Conservation (phyloP, 2,329 filamentous ascomycete genomes). For the Paecilomyces niveus region DNA sequence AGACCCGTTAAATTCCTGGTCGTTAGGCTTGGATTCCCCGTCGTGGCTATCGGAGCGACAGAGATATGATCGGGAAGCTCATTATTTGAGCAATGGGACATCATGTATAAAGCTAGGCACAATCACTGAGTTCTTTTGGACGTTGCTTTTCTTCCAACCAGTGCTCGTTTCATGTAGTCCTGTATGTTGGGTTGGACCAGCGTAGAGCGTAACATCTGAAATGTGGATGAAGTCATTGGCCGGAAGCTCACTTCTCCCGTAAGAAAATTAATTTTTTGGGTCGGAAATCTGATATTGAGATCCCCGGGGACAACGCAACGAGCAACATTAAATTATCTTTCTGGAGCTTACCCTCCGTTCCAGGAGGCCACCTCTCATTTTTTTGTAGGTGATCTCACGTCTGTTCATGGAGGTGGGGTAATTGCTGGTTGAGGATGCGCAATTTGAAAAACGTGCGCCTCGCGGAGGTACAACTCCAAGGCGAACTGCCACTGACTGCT, state of each 20-base stretch:
- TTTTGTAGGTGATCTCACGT: constrained; percentile 4
- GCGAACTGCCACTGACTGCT: constrained; percentile 60
- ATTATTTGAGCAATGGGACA: constrained; percentile 20
- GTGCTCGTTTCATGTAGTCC: constrained; percentile 6
- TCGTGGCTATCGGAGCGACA: constrained; percentile 12
- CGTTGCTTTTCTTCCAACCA: not conserved
- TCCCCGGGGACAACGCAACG: constrained; percentile 4
- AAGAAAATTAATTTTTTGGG: constrained; percentile 33
- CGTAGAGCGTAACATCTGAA: constrained; percentile 16
- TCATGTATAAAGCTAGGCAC: constrained; percentile 36
- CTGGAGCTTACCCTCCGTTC: not conserved
- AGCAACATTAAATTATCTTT: not conserved
- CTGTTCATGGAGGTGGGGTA: constrained; percentile 31
- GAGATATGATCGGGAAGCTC: constrained; percentile 1
- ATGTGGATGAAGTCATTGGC: constrained; percentile 39
- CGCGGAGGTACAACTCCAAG: constrained; percentile 54
- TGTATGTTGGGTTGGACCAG: constrained; percentile 4
- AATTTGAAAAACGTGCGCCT: constrained; percentile 77
- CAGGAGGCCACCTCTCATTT: not conserved
- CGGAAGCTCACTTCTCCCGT: constrained; percentile 18
- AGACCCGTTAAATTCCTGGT: constrained; percentile 42
- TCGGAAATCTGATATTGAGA: constrained; percentile 19
- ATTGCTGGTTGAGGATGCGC: constrained; percentile 55
- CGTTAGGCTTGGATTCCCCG: constrained; percentile 10
- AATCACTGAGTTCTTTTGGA: constrained; percentile 18